Evolutionary conservation across 2,329 filamentous ascomycete genomes (phyloP).

Genomic region (Cordyceps militaris): DNA sequence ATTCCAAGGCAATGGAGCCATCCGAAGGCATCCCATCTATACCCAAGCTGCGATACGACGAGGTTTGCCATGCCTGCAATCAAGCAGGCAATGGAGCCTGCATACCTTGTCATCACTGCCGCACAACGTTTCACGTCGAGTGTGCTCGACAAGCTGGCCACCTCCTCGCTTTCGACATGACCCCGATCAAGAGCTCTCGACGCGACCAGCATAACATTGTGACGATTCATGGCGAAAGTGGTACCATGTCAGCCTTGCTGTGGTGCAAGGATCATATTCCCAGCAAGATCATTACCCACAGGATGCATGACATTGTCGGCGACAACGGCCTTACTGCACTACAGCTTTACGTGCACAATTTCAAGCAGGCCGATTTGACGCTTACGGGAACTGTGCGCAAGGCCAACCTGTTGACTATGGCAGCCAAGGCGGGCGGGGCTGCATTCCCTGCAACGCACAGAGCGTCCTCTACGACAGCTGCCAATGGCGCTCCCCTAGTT

Average conservation of each 20-base stretch:
- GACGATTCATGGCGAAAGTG: conserved; percentile 71
- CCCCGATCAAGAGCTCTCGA: conserved; percentile 80
- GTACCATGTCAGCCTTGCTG: conserved; percentile 74
- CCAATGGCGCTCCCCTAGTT: conserved; percentile 18
- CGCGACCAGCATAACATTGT: conserved; percentile 75
- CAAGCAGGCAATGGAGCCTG: conserved; percentile 63
- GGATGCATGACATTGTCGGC: conserved; percentile 68
- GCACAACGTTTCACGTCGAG: conserved; percentile 66
- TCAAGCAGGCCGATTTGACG: conserved; percentile 88
- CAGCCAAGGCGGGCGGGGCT: conserved; percentile 45
- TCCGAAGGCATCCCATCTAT: conserved; percentile 89
- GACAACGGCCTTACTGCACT: conserved; percentile 70
- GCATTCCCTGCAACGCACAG: conserved; percentile 34
- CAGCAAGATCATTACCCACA: conserved; percentile 65
- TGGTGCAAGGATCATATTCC: conserved; percentile 89
- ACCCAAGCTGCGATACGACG: conserved; percentile 62
- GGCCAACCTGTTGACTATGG: conserved; percentile 67
- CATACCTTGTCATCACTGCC: conserved; percentile 72
- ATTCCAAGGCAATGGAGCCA: conserved; percentile 71
- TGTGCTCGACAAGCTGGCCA: conserved; percentile 83
- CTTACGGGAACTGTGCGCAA: conserved; percentile 90
- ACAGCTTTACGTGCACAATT: conserved; percentile 79
- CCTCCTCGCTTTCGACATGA: conserved; percentile 81
- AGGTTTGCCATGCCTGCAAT: conserved; percentile 80
- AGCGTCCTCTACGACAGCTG: conserved; percentile 48